phyloP scores from a whole-genome alignment of 2,329 filamentous ascomycete genomes.

The Bipolaris zeicola region DNA sequence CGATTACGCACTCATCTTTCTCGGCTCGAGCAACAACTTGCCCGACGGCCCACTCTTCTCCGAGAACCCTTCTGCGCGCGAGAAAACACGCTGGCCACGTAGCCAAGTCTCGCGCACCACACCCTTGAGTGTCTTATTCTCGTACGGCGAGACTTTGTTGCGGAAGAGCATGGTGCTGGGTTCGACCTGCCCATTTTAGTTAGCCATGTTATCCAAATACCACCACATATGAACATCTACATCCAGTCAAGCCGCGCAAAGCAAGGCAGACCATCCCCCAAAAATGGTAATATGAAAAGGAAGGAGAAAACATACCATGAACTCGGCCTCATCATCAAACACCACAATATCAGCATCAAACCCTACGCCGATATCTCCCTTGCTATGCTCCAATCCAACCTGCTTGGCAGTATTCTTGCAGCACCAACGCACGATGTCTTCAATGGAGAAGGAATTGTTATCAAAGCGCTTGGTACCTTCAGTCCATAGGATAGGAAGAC shows the following conservation, averaged over 20 bases:
- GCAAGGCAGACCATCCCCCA: no score
- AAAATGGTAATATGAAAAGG: background rate
- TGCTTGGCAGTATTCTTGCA: slow-evolving; percentile 85
- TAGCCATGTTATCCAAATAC: no score
- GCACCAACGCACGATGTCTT: slow-evolving; percentile 85
- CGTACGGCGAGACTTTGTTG: slow-evolving; percentile 90
- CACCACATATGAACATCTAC: no score
- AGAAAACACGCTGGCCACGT: slow-evolving; percentile 75
- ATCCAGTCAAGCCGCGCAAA: no score
- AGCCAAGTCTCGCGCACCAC: slow-evolving; percentile 87
- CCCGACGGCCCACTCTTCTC: slow-evolving; percentile 62
- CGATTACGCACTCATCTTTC: slow-evolving; percentile 27
- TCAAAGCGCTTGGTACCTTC: slow-evolving; percentile 67
- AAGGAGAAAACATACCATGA: slow-evolving; percentile 63
- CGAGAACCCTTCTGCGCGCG: slow-evolving; percentile 66
- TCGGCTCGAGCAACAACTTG: slow-evolving; percentile 58
- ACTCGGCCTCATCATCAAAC: slow-evolving; percentile 83
- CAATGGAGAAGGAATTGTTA: slow-evolving; percentile 58
- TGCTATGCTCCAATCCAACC: slow-evolving; percentile 79
- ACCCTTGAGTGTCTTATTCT: slow-evolving; percentile 77
- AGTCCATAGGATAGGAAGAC: slow-evolving; percentile 87
- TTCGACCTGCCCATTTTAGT: slow-evolving; percentile 43
- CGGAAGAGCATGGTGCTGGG: slow-evolving; percentile 88
- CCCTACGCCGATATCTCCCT: slow-evolving; percentile 80
- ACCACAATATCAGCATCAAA: slow-evolving; percentile 91